A percentile compares a stretch with the other conserved stretches of the same genome.
Evolutionary conservation across 2,329 filamentous ascomycete species (phyloP).

Genomic region (Zasmidium angulare): DNA sequence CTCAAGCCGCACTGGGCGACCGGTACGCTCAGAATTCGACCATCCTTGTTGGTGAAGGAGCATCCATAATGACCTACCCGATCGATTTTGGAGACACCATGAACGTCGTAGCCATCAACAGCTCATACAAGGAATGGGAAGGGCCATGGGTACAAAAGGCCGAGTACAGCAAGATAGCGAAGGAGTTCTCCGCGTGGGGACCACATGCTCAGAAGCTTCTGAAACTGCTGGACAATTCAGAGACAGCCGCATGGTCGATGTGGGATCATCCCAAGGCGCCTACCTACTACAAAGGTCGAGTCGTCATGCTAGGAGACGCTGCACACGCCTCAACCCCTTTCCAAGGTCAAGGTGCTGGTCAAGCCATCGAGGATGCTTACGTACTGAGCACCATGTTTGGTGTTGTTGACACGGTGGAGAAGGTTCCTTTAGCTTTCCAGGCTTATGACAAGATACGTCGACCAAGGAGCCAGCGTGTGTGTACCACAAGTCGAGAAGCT

Average conservation of each 20-base stretch:
- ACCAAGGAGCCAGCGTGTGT: slow-evolving; percentile 7
- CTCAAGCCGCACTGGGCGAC: slow-evolving; percentile 20
- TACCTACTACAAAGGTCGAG: slow-evolving; percentile 32
- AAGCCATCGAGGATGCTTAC: slow-evolving; percentile 33
- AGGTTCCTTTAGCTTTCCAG: slow-evolving; percentile 2
- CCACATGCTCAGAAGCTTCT: slow-evolving; percentile 11
- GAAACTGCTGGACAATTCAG: slow-evolving; percentile 12
- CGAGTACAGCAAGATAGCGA: slow-evolving; percentile 7
- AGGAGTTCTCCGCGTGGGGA: slow-evolving; percentile 7
- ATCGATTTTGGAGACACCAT: slow-evolving; percentile 56
- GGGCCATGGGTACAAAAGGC: slow-evolving; percentile 10
- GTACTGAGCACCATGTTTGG: slow-evolving; percentile 19
- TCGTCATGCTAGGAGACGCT: slow-evolving; percentile 24
- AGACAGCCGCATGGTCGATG: slow-evolving; percentile 37
- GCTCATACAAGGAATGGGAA: slow-evolving; percentile 28
- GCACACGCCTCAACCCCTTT: slow-evolving; percentile 43
- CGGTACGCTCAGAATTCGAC: slow-evolving; percentile 18
- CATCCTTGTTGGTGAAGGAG: slow-evolving; percentile 48
- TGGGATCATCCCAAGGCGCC: slow-evolving; percentile 45
- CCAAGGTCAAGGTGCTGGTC: slow-evolving; percentile 36
- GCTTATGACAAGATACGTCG: slow-evolving; percentile 12
- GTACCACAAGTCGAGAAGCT: slow-evolving; percentile 5
- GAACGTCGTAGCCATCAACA: slow-evolving; percentile 55
- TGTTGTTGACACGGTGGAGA: slow-evolving; percentile 9
- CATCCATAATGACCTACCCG: slow-evolving; percentile 60